These are phyloP conservation scores for Rhodosorus marinus DNA, from an alignment of 23 red algal species.

Conservation along the genomic window DNA sequence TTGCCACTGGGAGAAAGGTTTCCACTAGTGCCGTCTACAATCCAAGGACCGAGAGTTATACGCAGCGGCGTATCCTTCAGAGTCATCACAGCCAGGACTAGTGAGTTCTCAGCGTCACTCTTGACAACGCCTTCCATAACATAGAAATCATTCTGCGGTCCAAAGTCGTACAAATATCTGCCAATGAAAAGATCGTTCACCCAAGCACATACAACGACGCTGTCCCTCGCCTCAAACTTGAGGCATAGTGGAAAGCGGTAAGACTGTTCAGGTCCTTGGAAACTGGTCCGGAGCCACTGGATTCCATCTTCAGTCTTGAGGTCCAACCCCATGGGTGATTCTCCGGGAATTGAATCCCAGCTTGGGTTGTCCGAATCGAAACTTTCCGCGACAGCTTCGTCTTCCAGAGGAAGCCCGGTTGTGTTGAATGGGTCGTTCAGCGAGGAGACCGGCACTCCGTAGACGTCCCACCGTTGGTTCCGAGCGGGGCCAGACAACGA, in stretches of 20 bases:
- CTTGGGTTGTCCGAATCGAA: not conserved
- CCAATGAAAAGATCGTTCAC: conserved; percentile 59
- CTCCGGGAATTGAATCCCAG: not conserved
- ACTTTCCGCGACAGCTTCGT: conserved; percentile 6
- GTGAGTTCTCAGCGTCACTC: conserved; percentile 28
- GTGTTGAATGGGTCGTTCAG: conserved; percentile 53
- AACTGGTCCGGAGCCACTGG: conserved; percentile 27
- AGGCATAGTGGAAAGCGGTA: conserved; percentile 32
- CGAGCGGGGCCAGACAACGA: conserved; percentile 16
- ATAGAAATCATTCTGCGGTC: conserved; percentile 76
- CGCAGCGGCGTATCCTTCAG: not conserved
- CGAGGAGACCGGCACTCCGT: conserved; percentile 31
- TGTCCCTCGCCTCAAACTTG: conserved; percentile 11
- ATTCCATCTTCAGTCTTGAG: conserved; percentile 17
- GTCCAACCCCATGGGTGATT: not conserved
- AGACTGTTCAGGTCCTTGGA: conserved; percentile 24
- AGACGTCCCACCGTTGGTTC: conserved; percentile 34
- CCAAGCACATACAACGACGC: conserved; percentile 28
- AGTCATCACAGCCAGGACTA: conserved; percentile 46
- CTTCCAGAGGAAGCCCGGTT: conserved; percentile 55
- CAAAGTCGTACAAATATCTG: conserved; percentile 40
- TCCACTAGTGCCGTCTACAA: not conserved
- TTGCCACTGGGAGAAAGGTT: too few relatives aligned
- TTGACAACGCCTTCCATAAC: conserved; percentile 47
- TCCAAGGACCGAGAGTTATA: not conserved